Percentiles rank a stretch among this genome's conserved stretches.
Conservation (phyloP, 192 early-diverging fungal species). For the Backusella australiensis region DNA sequence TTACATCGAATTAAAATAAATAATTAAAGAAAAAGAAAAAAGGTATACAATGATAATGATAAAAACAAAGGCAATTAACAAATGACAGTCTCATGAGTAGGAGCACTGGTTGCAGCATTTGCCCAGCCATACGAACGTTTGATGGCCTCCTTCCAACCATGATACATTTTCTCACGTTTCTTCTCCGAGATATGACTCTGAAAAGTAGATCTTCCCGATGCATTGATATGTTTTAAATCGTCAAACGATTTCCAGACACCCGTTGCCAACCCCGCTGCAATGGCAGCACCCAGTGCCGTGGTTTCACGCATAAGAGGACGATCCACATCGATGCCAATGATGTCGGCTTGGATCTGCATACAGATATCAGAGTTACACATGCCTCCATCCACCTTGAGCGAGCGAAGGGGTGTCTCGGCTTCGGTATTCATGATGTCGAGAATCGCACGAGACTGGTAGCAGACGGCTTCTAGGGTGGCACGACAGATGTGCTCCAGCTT, state of each 20-base stretch:
- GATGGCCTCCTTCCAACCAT: conserved; percentile 74
- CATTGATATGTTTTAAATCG: conserved; percentile 50
- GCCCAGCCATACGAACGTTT: conserved; percentile 64
- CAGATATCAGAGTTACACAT: conserved; percentile 85
- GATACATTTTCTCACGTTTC: conserved; percentile 57
- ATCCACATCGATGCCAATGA: conserved; percentile 74
- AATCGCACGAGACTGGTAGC: conserved; percentile 86
- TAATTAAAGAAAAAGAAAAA: too few species aligned
- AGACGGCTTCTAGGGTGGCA: conserved; percentile 86
- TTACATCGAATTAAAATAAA: too few species aligned
- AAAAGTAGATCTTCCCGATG: conserved; percentile 42
- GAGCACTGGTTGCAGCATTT: background rate
- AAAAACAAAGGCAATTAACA: background rate
- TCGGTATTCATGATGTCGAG: conserved; percentile 88
- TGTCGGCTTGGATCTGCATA: conserved; percentile 93
- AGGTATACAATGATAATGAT: too few species aligned
- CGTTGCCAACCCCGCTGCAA: conserved; percentile 80
- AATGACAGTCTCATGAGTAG: conserved; percentile 36
- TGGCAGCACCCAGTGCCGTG: conserved; percentile 88
- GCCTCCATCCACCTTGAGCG: conserved; percentile 90
- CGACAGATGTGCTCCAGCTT: conserved; percentile 81
- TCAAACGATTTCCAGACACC: conserved; percentile 61
- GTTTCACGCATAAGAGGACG: conserved; percentile 89
- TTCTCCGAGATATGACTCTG: conserved; percentile 41
- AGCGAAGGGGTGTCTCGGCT: conserved; percentile 59